Conservation (phyloP, 495 filamentous ascomycete species). For the Clavariopsis aquatica region DNA sequence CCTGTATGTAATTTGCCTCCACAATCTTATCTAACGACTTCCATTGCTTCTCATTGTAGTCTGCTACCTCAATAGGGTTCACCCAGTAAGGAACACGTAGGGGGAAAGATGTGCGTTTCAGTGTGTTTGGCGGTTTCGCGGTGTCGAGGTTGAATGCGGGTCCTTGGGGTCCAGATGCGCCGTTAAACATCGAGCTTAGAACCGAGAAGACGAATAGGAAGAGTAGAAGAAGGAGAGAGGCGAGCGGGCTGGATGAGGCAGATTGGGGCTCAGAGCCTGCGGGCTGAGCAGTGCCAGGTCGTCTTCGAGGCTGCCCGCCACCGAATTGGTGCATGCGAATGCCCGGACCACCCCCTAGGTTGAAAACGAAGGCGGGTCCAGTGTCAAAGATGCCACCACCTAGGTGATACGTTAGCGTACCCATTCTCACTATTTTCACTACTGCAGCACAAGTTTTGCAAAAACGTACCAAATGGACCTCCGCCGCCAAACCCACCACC, state of each 20-base stretch:
- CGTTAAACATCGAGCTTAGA: conserved; percentile 74
- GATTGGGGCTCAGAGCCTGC: conserved; percentile 26
- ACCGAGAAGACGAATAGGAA: conserved; percentile 82
- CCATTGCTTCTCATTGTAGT: conserved; percentile 66
- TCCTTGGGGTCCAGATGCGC: conserved; percentile 55
- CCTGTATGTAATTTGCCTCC: conserved; percentile 68
- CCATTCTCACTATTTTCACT: background rate
- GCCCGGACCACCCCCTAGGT: conserved; percentile 60
- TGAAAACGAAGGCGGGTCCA: conserved; percentile 87
- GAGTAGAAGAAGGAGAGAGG: conserved; percentile 72
- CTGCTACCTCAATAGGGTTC: conserved; percentile 72
- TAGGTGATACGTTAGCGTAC: conserved; percentile 35
- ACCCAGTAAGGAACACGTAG: conserved; percentile 80
- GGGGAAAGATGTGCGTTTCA: conserved; percentile 67
- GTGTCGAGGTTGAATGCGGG: conserved; percentile 72
- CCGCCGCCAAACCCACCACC: conserved; percentile 57
- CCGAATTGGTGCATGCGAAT: conserved; percentile 62
- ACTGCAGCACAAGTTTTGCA: background rate
- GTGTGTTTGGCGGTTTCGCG: conserved; percentile 66
- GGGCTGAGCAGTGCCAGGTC: conserved; percentile 39
- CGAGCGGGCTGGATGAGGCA: conserved; percentile 42
- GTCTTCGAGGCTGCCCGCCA: conserved; percentile 43
- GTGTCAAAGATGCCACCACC: conserved; percentile 62
- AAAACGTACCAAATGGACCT: conserved; percentile 60
- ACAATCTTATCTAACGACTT: conserved; percentile 72